Base-by-base conservation (phyloP, 2,329 filamentous ascomycete species). In the Anisogramma anomala region DNA sequence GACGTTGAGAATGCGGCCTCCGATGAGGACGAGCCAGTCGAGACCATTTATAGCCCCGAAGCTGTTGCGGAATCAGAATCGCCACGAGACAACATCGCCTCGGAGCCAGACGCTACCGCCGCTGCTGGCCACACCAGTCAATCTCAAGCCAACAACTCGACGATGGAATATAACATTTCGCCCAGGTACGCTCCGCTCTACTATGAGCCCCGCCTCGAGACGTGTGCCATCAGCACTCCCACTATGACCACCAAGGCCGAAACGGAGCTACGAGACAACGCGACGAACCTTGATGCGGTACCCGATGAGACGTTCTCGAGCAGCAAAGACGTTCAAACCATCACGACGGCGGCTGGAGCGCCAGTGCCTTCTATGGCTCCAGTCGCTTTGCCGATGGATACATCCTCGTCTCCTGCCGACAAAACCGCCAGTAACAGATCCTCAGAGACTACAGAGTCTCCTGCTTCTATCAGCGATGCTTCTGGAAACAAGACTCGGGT, bases 1-100 rank as follows among this genome's bases (percentile, higher is more conserved):
- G 84, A 94, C 41, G 80, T 84, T 42, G 85, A 93, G 49, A 32
- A 32, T 18, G 66, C 70, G 30, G 66, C 71, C 13, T 74, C 74
- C 41, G 74, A 79, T n/a, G 77, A 82, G 13, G 74, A 77, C 14
- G 67, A 74, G 23, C 62, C 65, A 32, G 67, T 70, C 33, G 61
- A 65, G 45, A 55, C 10, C 39, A 51, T 31, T 5, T 9, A 7
- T 10, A 51, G 52, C 34, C 46, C 55, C 19, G 59, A 66, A 41
- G 52, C 52, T 20, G 49, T 54, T 3, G 55, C 59, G n/a, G 56
- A 62, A 31, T 34, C 49, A 9, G 34, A 48, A 18, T 46, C 52
- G 13, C 40, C 49, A 11, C 40, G 53, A 17, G 28, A 36, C 23
- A 33, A 36, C 27, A 5, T 34, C 27, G 11, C 44, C 3, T 22